Evolutionary conservation across 2,329 filamentous ascomycete species (phyloP), one percentile per base, ranked within the genome.

Genomic region (Paradendryphiella salina): DNA sequence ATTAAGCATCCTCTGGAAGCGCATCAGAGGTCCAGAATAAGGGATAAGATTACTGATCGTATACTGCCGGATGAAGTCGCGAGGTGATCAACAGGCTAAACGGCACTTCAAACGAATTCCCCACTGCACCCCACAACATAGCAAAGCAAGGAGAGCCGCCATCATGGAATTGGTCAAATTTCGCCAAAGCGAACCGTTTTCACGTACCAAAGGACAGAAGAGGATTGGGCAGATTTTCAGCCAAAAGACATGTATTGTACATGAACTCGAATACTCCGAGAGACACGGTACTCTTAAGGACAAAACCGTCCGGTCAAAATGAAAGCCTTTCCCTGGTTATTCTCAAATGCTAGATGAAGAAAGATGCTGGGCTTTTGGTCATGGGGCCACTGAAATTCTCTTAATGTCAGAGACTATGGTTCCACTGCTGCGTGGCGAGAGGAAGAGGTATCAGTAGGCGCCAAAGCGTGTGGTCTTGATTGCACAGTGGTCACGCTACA

Each of bases 61-160:
- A 49, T 39, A 49, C 46, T 53, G 36, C 57, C 63, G 65, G 66
- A 42, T 68, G 58, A 59, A 61, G 31, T 63, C 39, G 23, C 35
- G 38, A 47, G 46, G 31, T 47, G n/a, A 50, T 52, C 32, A 60
- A 56, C 63, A 68, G 66, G 61, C 64, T 72, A 71, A 70, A 66
- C 59, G 54, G 60, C 54, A 67, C 39, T 55, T 56, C 43, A 44
- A 46, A 39, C 35, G 39, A 50, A 20, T 40, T 62, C 55, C 57
- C 56, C 59, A 61, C 56, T 55, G 52, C 60, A 66, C 66, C 63
- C 67, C 67, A 57, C 64, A 69, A 59, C 33, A 43, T 47, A 35
- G 54, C 40, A 55, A 26, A 56, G 56, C 57, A 58, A 47, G 45
- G 44, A 57, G 44, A 59, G 37, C 43, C 41, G 48, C 45, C 54